Evolutionary conservation across 2,329 filamentous ascomycete species (phyloP).

Genomic region (Fusarium dimerum): DNA sequence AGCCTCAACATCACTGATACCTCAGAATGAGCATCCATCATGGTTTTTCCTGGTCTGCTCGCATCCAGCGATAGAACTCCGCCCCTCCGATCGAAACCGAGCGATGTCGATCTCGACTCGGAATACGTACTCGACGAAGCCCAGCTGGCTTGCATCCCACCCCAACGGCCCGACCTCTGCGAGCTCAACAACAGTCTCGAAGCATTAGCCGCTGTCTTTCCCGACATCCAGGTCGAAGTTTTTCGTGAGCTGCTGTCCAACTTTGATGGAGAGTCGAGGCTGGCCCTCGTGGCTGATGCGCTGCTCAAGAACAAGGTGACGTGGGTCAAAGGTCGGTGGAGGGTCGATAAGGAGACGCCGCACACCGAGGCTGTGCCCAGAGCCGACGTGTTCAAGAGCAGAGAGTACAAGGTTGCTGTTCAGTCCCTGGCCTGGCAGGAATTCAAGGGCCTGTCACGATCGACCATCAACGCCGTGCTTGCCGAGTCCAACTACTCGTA

Average conservation of each 20-base stretch:
- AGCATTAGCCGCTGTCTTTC: conserved; percentile 71
- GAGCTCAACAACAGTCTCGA: conserved; percentile 71
- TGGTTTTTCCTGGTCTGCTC: conserved; percentile 53
- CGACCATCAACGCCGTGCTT: conserved; percentile 75
- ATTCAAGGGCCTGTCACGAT: conserved; percentile 72
- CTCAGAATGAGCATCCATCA: conserved; percentile 43
- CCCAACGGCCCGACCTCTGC: conserved; percentile 62
- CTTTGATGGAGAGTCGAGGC: conserved; percentile 73
- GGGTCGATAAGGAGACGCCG: conserved; percentile 41
- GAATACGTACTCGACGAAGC: conserved; percentile 58
- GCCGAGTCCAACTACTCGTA: conserved; percentile 82
- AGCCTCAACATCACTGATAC: conserved; percentile 10
- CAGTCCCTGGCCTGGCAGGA: conserved; percentile 69
- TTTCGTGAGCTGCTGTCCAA: conserved; percentile 78
- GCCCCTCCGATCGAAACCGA: conserved; percentile 33
- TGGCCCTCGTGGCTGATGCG: conserved; percentile 76
- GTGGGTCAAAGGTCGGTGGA: conserved; percentile 71
- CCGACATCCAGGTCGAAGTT: conserved; percentile 78
- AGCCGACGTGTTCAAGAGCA: conserved; percentile 67
- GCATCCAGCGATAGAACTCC: conserved; percentile 42
- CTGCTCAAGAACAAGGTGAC: conserved; percentile 70
- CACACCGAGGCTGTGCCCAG: conserved; percentile 47
- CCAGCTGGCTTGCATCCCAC: conserved; percentile 49
- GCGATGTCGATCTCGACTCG: conserved; percentile 32
- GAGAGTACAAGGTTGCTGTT: conserved; percentile 68